Base-by-base conservation (phyloP, 2,329 filamentous ascomycete species). In the Calonectria pseudoturangicola region DNA sequence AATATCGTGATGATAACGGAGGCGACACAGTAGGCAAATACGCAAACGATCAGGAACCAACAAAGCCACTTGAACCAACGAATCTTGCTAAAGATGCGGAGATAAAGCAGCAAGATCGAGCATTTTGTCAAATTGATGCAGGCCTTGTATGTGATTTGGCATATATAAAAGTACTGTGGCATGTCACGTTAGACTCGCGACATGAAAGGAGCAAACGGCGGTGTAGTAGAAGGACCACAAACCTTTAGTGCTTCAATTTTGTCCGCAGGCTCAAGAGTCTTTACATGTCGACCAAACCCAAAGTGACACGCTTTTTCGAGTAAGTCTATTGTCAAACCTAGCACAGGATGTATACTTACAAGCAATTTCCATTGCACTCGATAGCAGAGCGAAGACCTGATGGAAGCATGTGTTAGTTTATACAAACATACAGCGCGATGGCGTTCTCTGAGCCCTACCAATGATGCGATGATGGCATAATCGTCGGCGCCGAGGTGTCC, bases 91-190 rank as follows among this genome's bases (percentile, higher is more conserved):
- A 84, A 83, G 16, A 84, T 82, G 15, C 79, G 80, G 12, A 80
- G 76, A 73, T 84, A 84, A 0, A 83, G 77, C 7, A 84, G 74
- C 41, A 84, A 75, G 39, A 84, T 81, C 36, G 80, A 83, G 60
- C 80, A 76, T 58, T 84, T 84, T 67, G 80, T 80, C 41, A 82
- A 72, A 50, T 79, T 81, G 58, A 84, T 79, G 51, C 79, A 76
- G 12, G 79, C 73, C 45, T 82, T 83, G 71, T 83, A 84, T 33
- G 80, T 77, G 56, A 81, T 71, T 66, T 82, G 79, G 13, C 72
- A 71, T 30, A 81, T 72, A 54, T 77, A 80, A 68, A 81, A 81
- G 63, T 75, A 77, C 78, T 80, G 7, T 25, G 3, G 21, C 10
- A 25, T 13, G 33, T 30, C 28, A 25, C 15, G 47, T 72, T 15